These are phyloP conservation scores for Lyophyllum semitale DNA, from an alignment of 768 basidiomycete genomes.

Conservation along the genomic window DNA sequence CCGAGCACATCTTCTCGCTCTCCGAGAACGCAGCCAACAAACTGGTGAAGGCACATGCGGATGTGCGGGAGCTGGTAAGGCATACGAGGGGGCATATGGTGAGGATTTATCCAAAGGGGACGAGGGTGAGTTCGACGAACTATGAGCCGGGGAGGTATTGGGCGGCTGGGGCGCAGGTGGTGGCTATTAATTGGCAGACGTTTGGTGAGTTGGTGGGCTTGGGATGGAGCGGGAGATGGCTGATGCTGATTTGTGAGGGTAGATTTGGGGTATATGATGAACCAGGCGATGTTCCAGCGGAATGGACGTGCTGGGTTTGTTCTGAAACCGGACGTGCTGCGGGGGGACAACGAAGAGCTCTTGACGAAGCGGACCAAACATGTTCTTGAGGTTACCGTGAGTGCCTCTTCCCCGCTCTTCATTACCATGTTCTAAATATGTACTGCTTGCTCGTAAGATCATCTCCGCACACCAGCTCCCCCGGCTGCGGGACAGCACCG, in stretches of 20 bases:
- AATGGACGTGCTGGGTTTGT: conserved; percentile 91
- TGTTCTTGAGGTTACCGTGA: conserved; percentile 63
- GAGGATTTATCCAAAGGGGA: conserved; percentile 85
- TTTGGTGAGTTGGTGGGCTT: conserved; percentile 52
- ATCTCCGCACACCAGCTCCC: conserved; percentile 94
- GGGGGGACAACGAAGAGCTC: conserved; percentile 64
- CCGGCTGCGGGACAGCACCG: conserved; percentile 61
- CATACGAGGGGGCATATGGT: conserved; percentile 85
- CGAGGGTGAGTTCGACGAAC: conserved; percentile 80
- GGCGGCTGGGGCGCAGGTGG: conserved; percentile 86
- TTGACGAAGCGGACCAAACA: conserved; percentile 56
- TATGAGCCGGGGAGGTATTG: conserved; percentile 89
- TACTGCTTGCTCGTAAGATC: conserved; percentile 22
- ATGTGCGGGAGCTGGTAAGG: conserved; percentile 74
- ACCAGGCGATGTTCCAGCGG: conserved; percentile 92
- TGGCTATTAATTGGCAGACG: conserved; percentile 98
- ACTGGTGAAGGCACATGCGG: conserved; percentile 57
- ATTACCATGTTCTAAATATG: background rate
- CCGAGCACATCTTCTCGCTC: conserved; percentile 90
- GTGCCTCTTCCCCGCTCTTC: background rate
- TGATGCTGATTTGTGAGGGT: conserved; percentile 6
- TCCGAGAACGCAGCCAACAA: conserved; percentile 83
- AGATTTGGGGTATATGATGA: conserved; percentile 92
- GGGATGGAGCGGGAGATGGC: background rate
- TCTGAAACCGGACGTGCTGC: conserved; percentile 80